Conservation (phyloP, 306 rosid species). For the Citrullus amarus region DNA sequence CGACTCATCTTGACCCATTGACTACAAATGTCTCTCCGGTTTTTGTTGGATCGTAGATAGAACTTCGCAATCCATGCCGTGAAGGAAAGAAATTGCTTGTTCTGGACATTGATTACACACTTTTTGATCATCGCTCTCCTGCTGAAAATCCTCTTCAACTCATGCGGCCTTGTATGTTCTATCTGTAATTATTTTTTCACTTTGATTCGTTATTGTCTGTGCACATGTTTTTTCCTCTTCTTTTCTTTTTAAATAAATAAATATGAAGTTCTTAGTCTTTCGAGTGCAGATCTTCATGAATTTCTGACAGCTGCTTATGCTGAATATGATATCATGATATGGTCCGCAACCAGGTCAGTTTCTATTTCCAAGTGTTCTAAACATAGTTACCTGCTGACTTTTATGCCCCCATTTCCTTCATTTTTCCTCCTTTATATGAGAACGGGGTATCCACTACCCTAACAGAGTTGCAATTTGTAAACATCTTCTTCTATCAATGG, state of each 20-base stretch:
- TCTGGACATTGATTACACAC: constrained; percentile 89
- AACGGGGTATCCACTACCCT: neutral
- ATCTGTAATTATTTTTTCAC: neutral
- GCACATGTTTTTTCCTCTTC: neutral
- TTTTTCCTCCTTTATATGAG: neutral
- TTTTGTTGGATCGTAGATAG: constrained; percentile 37
- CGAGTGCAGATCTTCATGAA: constrained; percentile 74
- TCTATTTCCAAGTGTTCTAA: neutral
- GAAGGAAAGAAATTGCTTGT: constrained; percentile 88
- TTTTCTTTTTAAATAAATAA: neutral
- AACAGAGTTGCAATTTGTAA: neutral
- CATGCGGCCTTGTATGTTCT: constrained; percentile 82
- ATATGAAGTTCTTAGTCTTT: constrained; percentile 1
- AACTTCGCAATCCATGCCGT: constrained; percentile 69
- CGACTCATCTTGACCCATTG: neutral
- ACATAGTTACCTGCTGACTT: neutral
- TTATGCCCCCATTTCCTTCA: neutral
- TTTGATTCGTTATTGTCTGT: neutral
- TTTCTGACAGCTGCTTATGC: constrained; percentile 78
- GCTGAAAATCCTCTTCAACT: constrained; percentile 94
- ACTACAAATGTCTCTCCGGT: neutral
- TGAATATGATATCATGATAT: constrained; percentile 86
- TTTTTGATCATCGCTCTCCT: constrained; percentile 88
- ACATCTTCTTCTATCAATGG: neutral
- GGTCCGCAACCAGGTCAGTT: constrained; percentile 95